Base-by-base conservation (phyloP, 2,329 filamentous ascomycete species). In the Cryphonectria nitschkei region DNA sequence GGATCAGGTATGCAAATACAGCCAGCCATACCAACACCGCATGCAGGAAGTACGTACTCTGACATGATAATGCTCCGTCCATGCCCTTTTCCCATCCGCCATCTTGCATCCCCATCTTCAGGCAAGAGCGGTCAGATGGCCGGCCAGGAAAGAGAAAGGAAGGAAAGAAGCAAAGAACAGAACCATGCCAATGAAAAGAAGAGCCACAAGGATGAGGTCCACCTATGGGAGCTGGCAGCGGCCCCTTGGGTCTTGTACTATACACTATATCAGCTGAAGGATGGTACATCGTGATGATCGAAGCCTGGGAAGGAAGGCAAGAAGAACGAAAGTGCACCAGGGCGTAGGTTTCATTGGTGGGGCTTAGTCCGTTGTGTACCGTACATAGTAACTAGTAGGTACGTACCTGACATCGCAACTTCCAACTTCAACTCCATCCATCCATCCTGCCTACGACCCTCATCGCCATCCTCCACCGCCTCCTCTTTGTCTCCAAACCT, bases 301-400 rank as follows among this genome's bases (percentile, higher is more conserved):
- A 2, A 37, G 58, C 34, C 34, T 37, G 58, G 58, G 58, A 39
- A 61, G 58, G 58, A 61, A 61, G 58, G 58, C 58, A 61, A 34
- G 58, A 61, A 34, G 19, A 39, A n/a, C 58, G 3, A 37, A 22
- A n/a, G 32, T 32, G 58, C 22, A 19, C 58, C 32, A 39, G 34
- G 58, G 34, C 34, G 19, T 39, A 13, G 32, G 32, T 61, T 61
- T 61, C 58, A 39, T 39, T 61, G 58, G 58, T 61, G 58, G 58
- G 34, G 32, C 16, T 32, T 58, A 13, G 54, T 32, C 54, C 29
- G 54, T 19, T 16, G 29, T 26, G 52, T 34, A 32, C 54, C 19
- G 6, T 11, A 39, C 37, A 39, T 39, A 39, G 37, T 3, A 34
- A 34, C 34, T 34, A 50, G 22, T 22, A 39, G 46, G 22, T 50